These are phyloP conservation scores for Corynascus novoguineensis DNA, from an alignment of 495 filamentous ascomycete genomes.

Conservation along the genomic window DNA sequence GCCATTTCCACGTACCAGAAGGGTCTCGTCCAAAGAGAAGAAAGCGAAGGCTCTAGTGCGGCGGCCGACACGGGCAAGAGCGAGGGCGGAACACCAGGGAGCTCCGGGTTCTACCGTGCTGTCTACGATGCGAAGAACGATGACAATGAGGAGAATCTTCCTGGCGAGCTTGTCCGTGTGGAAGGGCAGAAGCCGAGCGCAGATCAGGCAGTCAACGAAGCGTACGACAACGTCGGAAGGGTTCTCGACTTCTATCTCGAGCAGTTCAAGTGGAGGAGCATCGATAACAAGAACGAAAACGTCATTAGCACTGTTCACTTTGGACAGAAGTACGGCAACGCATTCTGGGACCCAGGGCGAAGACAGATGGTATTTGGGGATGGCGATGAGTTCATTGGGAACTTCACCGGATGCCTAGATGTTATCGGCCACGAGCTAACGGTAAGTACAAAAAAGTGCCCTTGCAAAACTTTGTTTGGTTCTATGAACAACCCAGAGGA, in stretches of 20 bases:
- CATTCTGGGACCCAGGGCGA: slow-evolving; percentile 31
- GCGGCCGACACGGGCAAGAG: background rate
- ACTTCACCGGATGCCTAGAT: slow-evolving; percentile 42
- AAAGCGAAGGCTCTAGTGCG: slow-evolving; percentile 13
- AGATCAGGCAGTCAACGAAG: slow-evolving; percentile 36
- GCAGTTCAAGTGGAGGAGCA: slow-evolving; percentile 40
- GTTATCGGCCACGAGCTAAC: slow-evolving; percentile 51
- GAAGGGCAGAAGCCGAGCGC: slow-evolving; percentile 33
- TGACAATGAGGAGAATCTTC: slow-evolving; percentile 31
- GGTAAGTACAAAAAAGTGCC: background rate
- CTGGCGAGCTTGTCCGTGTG: slow-evolving; percentile 33
- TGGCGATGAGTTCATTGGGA: slow-evolving; percentile 38
- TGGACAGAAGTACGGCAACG: slow-evolving; percentile 40
- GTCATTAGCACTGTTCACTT: slow-evolving; percentile 44
- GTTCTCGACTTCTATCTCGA: slow-evolving; percentile 42
- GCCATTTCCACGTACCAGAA: slow-evolving; percentile 15
- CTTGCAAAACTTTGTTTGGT: too few relatives aligned
- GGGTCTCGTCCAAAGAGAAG: slow-evolving; percentile 4
- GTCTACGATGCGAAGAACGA: slow-evolving; percentile 35
- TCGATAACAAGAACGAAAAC: slow-evolving; percentile 40
- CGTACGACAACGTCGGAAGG: slow-evolving; percentile 37
- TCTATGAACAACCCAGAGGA: too few relatives aligned
- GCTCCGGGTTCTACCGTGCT: slow-evolving; percentile 27
- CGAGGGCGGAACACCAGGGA: slow-evolving; percentile 14
- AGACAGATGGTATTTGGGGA: slow-evolving; percentile 46